Evolutionary conservation across 2,329 filamentous ascomycete species (phyloP), one percentile per base, ranked within the genome.

Genomic region (Myotisia sp.): DNA sequence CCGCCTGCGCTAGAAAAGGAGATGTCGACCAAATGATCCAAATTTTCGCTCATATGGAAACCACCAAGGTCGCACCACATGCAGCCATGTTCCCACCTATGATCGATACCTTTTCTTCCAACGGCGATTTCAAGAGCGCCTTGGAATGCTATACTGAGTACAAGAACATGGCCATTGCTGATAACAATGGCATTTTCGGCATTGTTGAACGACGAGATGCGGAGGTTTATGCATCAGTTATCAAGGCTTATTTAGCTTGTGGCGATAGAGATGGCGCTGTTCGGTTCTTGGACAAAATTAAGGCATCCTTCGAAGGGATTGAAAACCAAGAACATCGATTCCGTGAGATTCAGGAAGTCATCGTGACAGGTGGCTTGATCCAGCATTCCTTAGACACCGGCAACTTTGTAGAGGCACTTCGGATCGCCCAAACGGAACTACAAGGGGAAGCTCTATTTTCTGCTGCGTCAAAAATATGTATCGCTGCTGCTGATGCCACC

Each of bases 61-160:
- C 70, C 22, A 76, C 71, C 46, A 76, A 76, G 37, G 71, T 83
- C 14, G 70, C 73, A 10, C 83, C 87, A 0, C 76, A 79, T 38
- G 78, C 84, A 4, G 74, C 79, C 29, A 82, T 87, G 34, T 95
- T 93, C 59, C 80, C 85, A 1, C 71, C 78, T 12, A 93, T 98
- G 82, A 94, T 98, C 54, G 76, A 80, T n/a, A 85, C 86, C 0
- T 95, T 93, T 52, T 83, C 83, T 40, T 71, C 72, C 26, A 71
- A 71, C 7, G 81, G 85, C 32, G 85, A 95, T 52, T 63, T 95
- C 28, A 68, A 76, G 47, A 92, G 81, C 46, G 90, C 86, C 13
- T 82, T 95, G 5, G 85, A 93, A 54, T 85, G 84, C 59, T 98
- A 94, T 61, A 87, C 92, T 44, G 83, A 93, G 58, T 95, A 95